Percentiles rank a stretch among this genome's conserved stretches.
These are phyloP conservation scores for Leucosporidium yakuticum DNA, from an alignment of 768 basidiomycete genomes.

Conservation along the genomic window DNA sequence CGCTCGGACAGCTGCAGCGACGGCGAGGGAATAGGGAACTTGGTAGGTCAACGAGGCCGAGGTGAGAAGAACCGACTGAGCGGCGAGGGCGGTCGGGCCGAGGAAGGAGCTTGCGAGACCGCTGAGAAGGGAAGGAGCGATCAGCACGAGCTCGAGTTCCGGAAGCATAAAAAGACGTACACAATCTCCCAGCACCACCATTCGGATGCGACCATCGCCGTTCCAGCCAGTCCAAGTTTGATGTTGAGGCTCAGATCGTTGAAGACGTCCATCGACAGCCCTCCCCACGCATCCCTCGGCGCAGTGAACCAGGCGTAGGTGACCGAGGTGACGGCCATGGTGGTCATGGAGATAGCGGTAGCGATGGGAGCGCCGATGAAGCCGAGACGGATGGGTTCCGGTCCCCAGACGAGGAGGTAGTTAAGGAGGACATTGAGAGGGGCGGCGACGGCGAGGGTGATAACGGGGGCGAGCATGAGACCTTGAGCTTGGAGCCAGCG, in stretches of 20 bases:
- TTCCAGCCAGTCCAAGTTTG: constrained; percentile 70
- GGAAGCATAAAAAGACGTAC: constrained; percentile 42
- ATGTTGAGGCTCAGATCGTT: constrained; percentile 62
- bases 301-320: constrained; percentile 42
- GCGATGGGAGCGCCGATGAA: constrained; percentile 90
- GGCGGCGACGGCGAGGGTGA: constrained; percentile 71
- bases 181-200: constrained; percentile 98
- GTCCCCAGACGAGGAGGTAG: constrained; percentile 59
- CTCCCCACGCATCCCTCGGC: constrained; percentile 74
- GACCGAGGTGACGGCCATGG: constrained; percentile 52
- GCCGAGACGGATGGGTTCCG: constrained; percentile 61
- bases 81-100: constrained; percentile 72
- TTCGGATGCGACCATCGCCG: constrained; percentile 74
- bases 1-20: constrained; percentile 71
- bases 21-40: constrained; percentile 71
- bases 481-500: constrained; percentile 48
- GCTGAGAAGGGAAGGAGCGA: constrained; percentile 2
- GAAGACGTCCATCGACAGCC: constrained; percentile 60
- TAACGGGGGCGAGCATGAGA: constrained; percentile 76
- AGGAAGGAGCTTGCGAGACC: constrained; percentile 50
- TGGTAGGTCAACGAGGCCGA: constrained; percentile 53
- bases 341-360: constrained; percentile 79
- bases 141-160: neutral
- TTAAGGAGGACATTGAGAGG: constrained; percentile 80
- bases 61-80: constrained; percentile 69